Evolutionary conservation across 768 basidiomycete species (phyloP), one percentile per base, ranked within the genome.

Genomic region (Pleurotus eryngii): DNA sequence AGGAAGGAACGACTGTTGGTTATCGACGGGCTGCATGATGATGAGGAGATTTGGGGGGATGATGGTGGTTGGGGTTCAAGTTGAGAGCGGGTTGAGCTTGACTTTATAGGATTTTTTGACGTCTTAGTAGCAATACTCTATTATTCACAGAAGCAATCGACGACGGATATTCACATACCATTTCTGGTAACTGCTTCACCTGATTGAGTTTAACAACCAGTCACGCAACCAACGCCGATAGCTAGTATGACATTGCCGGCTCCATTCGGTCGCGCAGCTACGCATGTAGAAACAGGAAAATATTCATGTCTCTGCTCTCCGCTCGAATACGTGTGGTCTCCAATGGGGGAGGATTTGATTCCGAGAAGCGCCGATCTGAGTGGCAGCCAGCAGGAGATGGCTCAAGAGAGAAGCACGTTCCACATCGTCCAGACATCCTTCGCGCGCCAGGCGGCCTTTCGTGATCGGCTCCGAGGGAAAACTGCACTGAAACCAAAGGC

Each of bases 31-130:
- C 55, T 68, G 68, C 62, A 71, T 72, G 66, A 70, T 70, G 63
- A 61, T 57, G 60, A 63, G 63, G 55, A 48, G 49, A 20, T 45
- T 30, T 51, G 60, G 57, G 30, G 62, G 57, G 73, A 70, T 70
- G 68, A 75, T 77, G 64, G 75, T 79, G 68, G 70, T 78, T 66
- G 68, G 70, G 46, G 70, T 72, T 65, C 72, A 75, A 79, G 74
- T 74, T 70, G 61, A n/a, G 63, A 43, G 53, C 35, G 49, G 37
- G 37, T 49, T 37, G 45, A 56, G 56, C 22, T 12, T 57, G 49
- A 62, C 67, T 70, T 70, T 76, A 74, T 77, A 73, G 51, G 37
- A 8, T 18, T 54, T 51, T 26, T 54, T 54, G 51, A 54, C 51
- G 51, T 54, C n/a, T 54, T 54, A 54, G 39, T 54, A 39, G 20